Percentiles rank a stretch among this genome's conserved stretches.
phyloP scores from a whole-genome alignment of 1,284 basidiomycete genomes.

The Ceratobasidium sp. region DNA sequence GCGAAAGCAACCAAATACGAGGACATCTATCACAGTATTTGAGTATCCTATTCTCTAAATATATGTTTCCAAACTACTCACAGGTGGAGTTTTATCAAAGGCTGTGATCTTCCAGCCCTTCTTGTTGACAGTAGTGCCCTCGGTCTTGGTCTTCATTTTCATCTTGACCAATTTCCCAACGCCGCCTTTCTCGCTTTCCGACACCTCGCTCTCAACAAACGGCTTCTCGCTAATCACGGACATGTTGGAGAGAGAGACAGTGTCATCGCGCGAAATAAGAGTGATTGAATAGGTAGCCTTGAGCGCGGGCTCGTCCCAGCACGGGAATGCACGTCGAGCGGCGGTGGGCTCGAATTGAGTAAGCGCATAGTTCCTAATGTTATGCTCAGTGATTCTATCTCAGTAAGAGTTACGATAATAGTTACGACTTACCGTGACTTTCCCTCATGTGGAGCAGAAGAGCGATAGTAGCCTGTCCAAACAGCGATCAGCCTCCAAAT shows the following conservation, averaged over 20 bases:
- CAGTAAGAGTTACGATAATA: background rate
- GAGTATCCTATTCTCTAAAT: background rate
- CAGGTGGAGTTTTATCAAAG: slow-evolving; percentile 55
- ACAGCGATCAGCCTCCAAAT: background rate
- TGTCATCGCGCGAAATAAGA: slow-evolving; percentile 57
- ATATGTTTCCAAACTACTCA: slow-evolving; percentile 11
- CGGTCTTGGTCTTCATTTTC: slow-evolving; percentile 48
- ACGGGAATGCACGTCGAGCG: slow-evolving; percentile 59
- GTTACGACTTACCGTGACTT: slow-evolving; percentile 4
- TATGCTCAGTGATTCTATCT: no score
- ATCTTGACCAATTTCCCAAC: slow-evolving; percentile 51
- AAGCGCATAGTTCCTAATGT: background rate
- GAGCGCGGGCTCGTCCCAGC: slow-evolving; percentile 66
- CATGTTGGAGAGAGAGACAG: slow-evolving; percentile 8
- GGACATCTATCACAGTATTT: slow-evolving; percentile 56
- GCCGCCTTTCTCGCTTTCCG: slow-evolving; percentile 41
- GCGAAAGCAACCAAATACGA: slow-evolving; percentile 67
- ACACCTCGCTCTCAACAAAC: slow-evolving; percentile 48
- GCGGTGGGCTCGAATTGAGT: slow-evolving; percentile 57
- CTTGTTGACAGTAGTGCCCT: slow-evolving; percentile 48
- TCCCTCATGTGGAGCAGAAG: slow-evolving; percentile 1
- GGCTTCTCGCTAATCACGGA: background rate
- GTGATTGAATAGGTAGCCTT: slow-evolving; percentile 64
- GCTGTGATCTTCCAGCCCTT: slow-evolving; percentile 57
- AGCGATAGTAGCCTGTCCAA: slow-evolving; percentile 6